phyloP scores from a whole-genome alignment of 2,329 filamentous ascomycete genomes.

The Endothia cerciana region DNA sequence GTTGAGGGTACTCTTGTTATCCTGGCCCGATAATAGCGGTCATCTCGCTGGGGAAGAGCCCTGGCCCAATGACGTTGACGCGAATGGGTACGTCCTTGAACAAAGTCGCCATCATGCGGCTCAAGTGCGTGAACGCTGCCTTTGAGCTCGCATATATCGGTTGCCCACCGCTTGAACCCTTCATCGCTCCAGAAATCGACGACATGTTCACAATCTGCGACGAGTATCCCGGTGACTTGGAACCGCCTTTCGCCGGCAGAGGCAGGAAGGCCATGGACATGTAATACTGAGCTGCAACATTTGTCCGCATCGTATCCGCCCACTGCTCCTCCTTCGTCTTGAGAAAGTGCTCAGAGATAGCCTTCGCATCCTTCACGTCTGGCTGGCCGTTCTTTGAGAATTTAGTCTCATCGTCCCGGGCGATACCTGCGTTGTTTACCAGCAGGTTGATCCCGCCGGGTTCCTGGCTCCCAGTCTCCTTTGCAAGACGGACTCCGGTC shows the following conservation, averaged over 20 bases:
- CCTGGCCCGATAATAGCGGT: slow-evolving; percentile 47
- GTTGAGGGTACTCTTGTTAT: slow-evolving; percentile 51
- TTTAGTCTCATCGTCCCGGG: slow-evolving; percentile 54
- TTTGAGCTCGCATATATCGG: slow-evolving; percentile 57
- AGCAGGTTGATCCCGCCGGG: slow-evolving; percentile 55
- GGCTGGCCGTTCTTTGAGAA: slow-evolving; percentile 50
- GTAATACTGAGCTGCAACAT: slow-evolving; percentile 54
- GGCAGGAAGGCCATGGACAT: slow-evolving; percentile 57
- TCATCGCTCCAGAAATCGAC: slow-evolving; percentile 56
- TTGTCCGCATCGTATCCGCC: slow-evolving; percentile 54
- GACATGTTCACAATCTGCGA: slow-evolving; percentile 55
- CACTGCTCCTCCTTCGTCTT: slow-evolving; percentile 50
- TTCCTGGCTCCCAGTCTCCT: slow-evolving; percentile 56
- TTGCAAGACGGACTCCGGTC: slow-evolving; percentile 48
- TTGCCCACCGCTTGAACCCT: slow-evolving; percentile 53
- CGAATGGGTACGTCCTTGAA: slow-evolving; percentile 55
- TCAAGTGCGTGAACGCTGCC: slow-evolving; percentile 49
- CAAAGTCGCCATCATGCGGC: slow-evolving; percentile 49
- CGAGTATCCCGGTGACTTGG: slow-evolving; percentile 49
- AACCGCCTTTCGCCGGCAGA: slow-evolving; percentile 50
- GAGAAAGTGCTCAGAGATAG: slow-evolving; percentile 55
- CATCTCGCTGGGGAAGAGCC: slow-evolving; percentile 50
- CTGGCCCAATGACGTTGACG: slow-evolving; percentile 61
- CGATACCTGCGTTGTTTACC: slow-evolving; percentile 57
- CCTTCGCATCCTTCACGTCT: slow-evolving; percentile 49